phyloP scores from a whole-genome alignment of 345 rosid genomes.

The Cardiospermum halicacabum region DNA sequence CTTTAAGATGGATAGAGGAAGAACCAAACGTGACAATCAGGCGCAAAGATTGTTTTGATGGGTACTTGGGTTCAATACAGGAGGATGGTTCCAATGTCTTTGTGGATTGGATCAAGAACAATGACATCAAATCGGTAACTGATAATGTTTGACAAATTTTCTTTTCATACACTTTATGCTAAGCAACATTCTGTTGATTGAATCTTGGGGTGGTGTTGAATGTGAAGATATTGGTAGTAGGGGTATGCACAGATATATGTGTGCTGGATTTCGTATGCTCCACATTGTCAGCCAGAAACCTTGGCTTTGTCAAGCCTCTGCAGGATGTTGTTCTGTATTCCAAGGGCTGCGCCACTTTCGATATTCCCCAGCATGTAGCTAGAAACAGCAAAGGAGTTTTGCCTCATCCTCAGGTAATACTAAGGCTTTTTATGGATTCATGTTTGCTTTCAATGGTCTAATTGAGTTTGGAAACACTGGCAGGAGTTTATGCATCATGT shows the following conservation, averaged over 20 bases:
- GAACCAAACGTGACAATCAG: conserved; percentile 40
- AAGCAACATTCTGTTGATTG: not conserved
- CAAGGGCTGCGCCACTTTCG: conserved; percentile 51
- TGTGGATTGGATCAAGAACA: conserved; percentile 38
- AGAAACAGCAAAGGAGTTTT: conserved; percentile 34
- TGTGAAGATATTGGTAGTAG: conserved; percentile 52
- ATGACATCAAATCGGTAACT: conserved; percentile 37
- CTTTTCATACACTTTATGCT: too few species aligned
- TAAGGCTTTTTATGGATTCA: too few species aligned
- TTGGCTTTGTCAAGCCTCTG: conserved; percentile 39
- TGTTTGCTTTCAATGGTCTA: not conserved
- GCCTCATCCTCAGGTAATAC: conserved; percentile 49
- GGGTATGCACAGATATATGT: conserved; percentile 59
- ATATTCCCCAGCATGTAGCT: conserved; percentile 40
- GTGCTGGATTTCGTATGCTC: conserved; percentile 64
- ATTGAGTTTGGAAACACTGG: not conserved
- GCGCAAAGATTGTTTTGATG: conserved; percentile 51
- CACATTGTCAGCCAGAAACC: conserved; percentile 48
- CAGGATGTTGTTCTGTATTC: conserved; percentile 52
- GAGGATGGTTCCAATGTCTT: conserved; percentile 47
- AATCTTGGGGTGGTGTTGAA: conserved; percentile 18
- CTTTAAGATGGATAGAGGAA: conserved; percentile 39
- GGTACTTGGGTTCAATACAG: conserved; percentile 47
- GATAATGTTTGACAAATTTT: not conserved
- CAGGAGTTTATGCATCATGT: conserved; percentile 54